A percentile compares a stretch with the other conserved stretches of the same genome.
These are phyloP conservation scores for Talaromyces sp. DNA, from an alignment of 2,329 filamentous ascomycete species.

Conservation along the genomic window DNA sequence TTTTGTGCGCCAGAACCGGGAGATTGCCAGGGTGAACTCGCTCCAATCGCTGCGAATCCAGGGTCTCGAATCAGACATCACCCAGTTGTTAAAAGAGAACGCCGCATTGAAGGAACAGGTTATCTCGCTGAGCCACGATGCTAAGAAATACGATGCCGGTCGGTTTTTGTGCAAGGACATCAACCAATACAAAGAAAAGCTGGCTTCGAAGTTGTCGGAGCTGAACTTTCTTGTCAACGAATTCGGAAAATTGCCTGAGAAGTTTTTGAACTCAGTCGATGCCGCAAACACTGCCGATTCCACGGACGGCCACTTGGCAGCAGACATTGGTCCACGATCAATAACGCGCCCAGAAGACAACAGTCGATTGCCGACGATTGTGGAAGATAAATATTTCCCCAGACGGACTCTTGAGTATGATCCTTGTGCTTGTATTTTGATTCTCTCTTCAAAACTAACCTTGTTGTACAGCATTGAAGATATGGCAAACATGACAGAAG, in stretches of 20 bases:
- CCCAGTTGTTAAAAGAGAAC: conserved; percentile 56
- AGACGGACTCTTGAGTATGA: conserved; percentile 51
- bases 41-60: conserved; percentile 60
- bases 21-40: conserved; percentile 60
- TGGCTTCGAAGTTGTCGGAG: conserved; percentile 54
- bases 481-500: conserved; percentile 24
- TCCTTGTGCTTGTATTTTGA: neutral
- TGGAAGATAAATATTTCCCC: conserved; percentile 55
- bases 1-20: conserved; percentile 61
- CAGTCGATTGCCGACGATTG: conserved; percentile 51
- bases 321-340: conserved; percentile 1
- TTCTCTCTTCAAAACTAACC: neutral
- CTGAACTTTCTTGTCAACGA: conserved; percentile 50
- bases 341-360: conserved; percentile 16
- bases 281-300: neutral
- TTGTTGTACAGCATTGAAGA: conserved; percentile 28
- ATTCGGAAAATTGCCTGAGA: conserved; percentile 42
- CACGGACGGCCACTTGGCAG: neutral
- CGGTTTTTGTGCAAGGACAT: conserved; percentile 44
- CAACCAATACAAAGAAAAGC: conserved; percentile 46
- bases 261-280: conserved; percentile 18
- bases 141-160: conserved; percentile 43
- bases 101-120: conserved; percentile 55
- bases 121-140: conserved; percentile 51
- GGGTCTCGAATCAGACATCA: conserved; percentile 57